A percentile compares a stretch with the other conserved stretches of the same genome.
Conservation (phyloP, 768 basidiomycete genomes). For the Amanita jacksonii region DNA sequence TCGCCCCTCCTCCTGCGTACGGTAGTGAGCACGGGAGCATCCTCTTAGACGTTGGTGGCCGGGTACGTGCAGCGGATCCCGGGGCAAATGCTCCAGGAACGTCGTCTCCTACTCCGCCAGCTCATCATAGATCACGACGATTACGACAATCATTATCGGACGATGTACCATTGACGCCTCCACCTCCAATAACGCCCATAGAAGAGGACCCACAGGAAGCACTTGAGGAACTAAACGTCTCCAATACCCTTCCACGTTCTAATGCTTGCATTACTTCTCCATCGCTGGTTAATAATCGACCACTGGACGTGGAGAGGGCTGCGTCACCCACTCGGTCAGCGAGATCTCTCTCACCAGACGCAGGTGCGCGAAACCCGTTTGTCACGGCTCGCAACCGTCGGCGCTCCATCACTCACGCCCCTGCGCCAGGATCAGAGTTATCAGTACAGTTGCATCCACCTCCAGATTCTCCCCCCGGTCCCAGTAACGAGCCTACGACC, state of each 20-base stretch:
- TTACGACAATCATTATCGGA: slow-evolving; percentile 33
- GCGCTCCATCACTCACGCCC: slow-evolving; percentile 56
- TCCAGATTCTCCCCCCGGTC: slow-evolving; percentile 70
- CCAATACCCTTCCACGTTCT: slow-evolving; percentile 6
- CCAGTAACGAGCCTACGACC: slow-evolving; percentile 74
- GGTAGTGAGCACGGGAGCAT: slow-evolving; percentile 97
- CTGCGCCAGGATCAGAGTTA: slow-evolving; percentile 58
- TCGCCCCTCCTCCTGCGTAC: slow-evolving; percentile 96
- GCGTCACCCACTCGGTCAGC: slow-evolving; percentile 38
- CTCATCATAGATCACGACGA: slow-evolving; percentile 53
- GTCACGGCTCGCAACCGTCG: slow-evolving; percentile 59
- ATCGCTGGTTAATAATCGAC: slow-evolving; percentile 9
- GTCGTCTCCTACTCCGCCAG: slow-evolving; percentile 38
- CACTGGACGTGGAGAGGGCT: slow-evolving; percentile 16
- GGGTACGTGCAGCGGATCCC: slow-evolving; percentile 29
- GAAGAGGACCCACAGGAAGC: slow-evolving; percentile 48
- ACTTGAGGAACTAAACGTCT: neutral
- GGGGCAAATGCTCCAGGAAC: slow-evolving; percentile 32
- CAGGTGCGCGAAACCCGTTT: slow-evolving; percentile 83
- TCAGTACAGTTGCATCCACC: slow-evolving; percentile 66
- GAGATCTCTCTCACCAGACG: slow-evolving; percentile 53
- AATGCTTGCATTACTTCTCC: slow-evolving; percentile 19
- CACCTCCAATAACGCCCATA: slow-evolving; percentile 72
- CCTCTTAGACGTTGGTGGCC: slow-evolving; percentile 81
- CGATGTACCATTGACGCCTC: slow-evolving; percentile 36